Evolutionary conservation across 2,329 filamentous ascomycete species (phyloP), one percentile per base, ranked within the genome.

Genomic region (Apiospora marii): DNA sequence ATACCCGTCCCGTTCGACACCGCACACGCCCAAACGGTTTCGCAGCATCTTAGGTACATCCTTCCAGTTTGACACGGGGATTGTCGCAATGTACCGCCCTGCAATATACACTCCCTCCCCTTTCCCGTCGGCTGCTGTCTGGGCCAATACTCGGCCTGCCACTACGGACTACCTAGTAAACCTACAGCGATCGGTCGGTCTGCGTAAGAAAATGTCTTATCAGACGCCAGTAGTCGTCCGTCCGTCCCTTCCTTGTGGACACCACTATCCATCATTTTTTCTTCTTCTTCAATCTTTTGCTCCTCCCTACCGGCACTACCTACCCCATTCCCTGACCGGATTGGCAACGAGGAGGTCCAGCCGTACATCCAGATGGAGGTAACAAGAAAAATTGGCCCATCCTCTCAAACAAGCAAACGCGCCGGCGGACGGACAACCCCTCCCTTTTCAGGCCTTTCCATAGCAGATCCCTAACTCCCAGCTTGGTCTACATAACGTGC

Each of bases 141-240:
- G 58, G 58, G 34, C 58, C 58, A 64, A 64, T 64, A 37, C 34
- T 64, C 30, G 34, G 22, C 34, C 58, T 37, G n/a, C 58, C 19
- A 41, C 58, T n/a, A 22, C 58, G 34, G 30, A 41, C 58, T 64
- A n/a, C n/a, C n/a, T n/a, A 64, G 58, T 64, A 64, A 64, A 64
- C 58, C 34, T 64, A 41, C 58, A 61, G 37, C 12, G 53, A 37
- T 61, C 58, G 58, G 30, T 64, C 37, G 58, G 58, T 41, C 34
- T 64, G 46, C 19, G 58, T 64, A 64, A 64, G 34, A 24, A 64
- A 64, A 64, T 41, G 58, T 64, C 58, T 64, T 64, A 64, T 64
- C 58, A 41, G 34, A 64, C 41, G 48, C 51, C 53, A 61, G 58
- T 64, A 64, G 46, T n/a, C 46, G 46, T n/a, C 46, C 46, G 58